phyloP scores from a whole-genome alignment of 345 rosid species.

The Melastoma malabathricum region DNA sequence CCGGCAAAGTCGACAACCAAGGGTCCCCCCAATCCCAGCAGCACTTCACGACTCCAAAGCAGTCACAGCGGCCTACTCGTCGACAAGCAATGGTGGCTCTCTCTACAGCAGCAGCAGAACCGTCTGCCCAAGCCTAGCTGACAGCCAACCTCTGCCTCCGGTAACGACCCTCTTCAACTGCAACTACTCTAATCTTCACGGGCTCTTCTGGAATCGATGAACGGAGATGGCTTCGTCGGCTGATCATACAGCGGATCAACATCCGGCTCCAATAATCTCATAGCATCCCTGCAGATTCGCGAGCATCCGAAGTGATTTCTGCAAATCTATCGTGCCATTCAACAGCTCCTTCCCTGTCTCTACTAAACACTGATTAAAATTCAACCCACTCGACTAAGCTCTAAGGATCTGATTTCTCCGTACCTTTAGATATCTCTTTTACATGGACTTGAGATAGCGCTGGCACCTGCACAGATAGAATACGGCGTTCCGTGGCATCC shows the following conservation, averaged over 20 bases:
- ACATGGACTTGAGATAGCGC: slow-evolving; percentile 53
- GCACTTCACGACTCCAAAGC: no score
- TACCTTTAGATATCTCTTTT: slow-evolving; percentile 71
- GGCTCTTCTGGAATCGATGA: no score
- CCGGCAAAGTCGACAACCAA: no score
- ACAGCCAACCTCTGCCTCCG: no score
- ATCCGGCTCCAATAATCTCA: slow-evolving; percentile 6
- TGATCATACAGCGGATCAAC: no score
- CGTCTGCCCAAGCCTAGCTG: no score
- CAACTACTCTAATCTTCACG: no score
- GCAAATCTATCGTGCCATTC: slow-evolving; percentile 73
- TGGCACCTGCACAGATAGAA: slow-evolving; percentile 29
- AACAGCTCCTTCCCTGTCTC: slow-evolving; percentile 61
- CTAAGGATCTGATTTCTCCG: slow-evolving; percentile 62
- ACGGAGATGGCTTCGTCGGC: slow-evolving; percentile 24
- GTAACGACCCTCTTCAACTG: no score
- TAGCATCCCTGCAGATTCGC: slow-evolving; percentile 65
- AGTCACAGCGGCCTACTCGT: no score
- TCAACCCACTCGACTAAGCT: slow-evolving; percentile 51
- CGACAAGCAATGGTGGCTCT: no score
- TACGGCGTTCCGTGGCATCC: slow-evolving; percentile 15
- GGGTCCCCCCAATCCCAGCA: no score
- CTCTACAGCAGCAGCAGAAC: no score
- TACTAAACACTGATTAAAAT: slow-evolving; percentile 49
- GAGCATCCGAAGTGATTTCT: slow-evolving; percentile 70